Percentiles rank a stretch among this genome's conserved stretches.
These are phyloP conservation scores for Cercophora scortea DNA, from an alignment of 495 filamentous ascomycete genomes.

Conservation along the genomic window DNA sequence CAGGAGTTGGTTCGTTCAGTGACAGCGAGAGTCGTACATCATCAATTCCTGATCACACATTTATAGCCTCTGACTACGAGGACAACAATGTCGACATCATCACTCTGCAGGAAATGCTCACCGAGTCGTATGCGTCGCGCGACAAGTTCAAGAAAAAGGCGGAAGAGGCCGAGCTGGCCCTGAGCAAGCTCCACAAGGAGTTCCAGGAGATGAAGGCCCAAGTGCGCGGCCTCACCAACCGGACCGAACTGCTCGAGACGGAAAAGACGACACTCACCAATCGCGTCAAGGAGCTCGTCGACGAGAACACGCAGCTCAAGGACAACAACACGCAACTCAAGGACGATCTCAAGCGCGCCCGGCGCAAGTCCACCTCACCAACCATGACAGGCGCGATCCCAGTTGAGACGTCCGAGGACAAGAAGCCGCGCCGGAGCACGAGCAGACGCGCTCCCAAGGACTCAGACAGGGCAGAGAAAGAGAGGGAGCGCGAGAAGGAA, in stretches of 20 bases:
- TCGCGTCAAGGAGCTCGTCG: slow-evolving; percentile 75
- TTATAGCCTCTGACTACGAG: slow-evolving; percentile 13
- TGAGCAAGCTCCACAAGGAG: slow-evolving; percentile 29
- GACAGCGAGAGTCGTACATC: slow-evolving; percentile 20
- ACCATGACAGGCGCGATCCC: slow-evolving; percentile 13
- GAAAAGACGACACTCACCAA: slow-evolving; percentile 66
- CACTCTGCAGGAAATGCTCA: slow-evolving; percentile 14
- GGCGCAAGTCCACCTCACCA: slow-evolving; percentile 18
- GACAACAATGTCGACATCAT: slow-evolving; percentile 13
- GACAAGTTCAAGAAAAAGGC: slow-evolving; percentile 18
- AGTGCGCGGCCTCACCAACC: slow-evolving; percentile 62
- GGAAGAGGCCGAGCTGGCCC: slow-evolving; percentile 42
- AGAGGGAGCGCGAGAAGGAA: slow-evolving; percentile 12
- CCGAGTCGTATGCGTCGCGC: slow-evolving; percentile 1
- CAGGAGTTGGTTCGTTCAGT: slow-evolving; percentile 29
- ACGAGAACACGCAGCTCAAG: slow-evolving; percentile 84
- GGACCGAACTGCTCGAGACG: slow-evolving; percentile 50
- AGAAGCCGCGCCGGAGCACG: slow-evolving; percentile 19
- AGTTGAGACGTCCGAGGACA: slow-evolving; percentile 18
- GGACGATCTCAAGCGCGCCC: slow-evolving; percentile 33
- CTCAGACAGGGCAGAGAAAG: slow-evolving; percentile 11
- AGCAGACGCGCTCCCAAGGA: slow-evolving; percentile 16
- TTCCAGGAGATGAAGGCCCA: slow-evolving; percentile 51
- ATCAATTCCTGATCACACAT: slow-evolving; percentile 18
- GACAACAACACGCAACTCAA: slow-evolving; percentile 76